Percentiles rank a stretch among this genome's conserved stretches.
Conservation (phyloP, 2,329 filamentous ascomycete genomes). For the Periconia digitata region DNA sequence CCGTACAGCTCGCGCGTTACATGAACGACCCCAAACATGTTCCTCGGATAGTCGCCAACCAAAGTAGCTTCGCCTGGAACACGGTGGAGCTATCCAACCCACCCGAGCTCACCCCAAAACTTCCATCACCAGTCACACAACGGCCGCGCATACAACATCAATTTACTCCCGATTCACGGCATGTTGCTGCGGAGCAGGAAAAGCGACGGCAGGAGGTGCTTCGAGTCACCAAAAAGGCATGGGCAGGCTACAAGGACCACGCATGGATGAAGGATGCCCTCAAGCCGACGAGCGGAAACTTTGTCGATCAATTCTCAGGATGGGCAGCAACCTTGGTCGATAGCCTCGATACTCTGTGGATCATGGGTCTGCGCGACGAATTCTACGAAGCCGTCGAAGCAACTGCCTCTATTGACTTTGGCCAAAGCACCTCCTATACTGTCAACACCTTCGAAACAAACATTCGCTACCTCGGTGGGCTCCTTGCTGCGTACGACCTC, state of each 20-base stretch:
- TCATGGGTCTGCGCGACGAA: slow-evolving; percentile 76
- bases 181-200: slow-evolving; percentile 24
- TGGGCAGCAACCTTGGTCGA: slow-evolving; percentile 71
- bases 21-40: slow-evolving; percentile 33
- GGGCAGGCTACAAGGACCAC: slow-evolving; percentile 61
- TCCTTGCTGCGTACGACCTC: slow-evolving; percentile 84
- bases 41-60: slow-evolving; percentile 23
- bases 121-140: slow-evolving; percentile 27
- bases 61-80: slow-evolving; percentile 37
- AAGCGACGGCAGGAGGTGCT: slow-evolving; percentile 29
- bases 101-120: slow-evolving; percentile 25
- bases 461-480: slow-evolving; percentile 84
- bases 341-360: slow-evolving; percentile 74
- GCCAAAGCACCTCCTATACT: slow-evolving; percentile 63
- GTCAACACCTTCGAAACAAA: slow-evolving; percentile 94
- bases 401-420: slow-evolving; percentile 79
- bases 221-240: slow-evolving; percentile 43
- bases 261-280: slow-evolving; percentile 69
- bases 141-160: slow-evolving; percentile 39
- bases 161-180: slow-evolving; percentile 22
- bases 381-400: slow-evolving; percentile 76
- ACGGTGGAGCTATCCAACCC: slow-evolving; percentile 30
- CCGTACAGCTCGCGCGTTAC: slow-evolving; percentile 26
- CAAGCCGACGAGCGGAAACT: slow-evolving; percentile 56
- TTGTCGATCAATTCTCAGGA: slow-evolving; percentile 63